These are phyloP conservation scores for Globisporangium irregulare DNA, from an alignment of 352 stramenopile genomes.

Conservation along the genomic window DNA sequence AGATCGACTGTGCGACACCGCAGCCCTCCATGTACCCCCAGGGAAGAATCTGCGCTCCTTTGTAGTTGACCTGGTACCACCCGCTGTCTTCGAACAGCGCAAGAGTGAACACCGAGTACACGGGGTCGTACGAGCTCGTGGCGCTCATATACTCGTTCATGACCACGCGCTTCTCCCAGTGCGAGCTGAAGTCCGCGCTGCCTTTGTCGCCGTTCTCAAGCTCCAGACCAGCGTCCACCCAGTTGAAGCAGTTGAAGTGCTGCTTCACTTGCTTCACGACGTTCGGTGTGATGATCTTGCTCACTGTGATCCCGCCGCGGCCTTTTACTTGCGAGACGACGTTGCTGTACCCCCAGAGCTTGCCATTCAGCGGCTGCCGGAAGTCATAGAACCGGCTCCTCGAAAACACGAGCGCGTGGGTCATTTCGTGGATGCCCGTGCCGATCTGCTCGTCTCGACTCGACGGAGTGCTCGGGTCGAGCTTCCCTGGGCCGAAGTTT, in stretches of 20 bases:
- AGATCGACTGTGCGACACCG: conserved; percentile 49
- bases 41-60: conserved; percentile 47
- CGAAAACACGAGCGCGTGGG: conserved; percentile 79
- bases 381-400: conserved; percentile 56
- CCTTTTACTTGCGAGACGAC: conserved; percentile 48
- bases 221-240: conserved; percentile 55
- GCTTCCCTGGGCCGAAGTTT: conserved; percentile 66
- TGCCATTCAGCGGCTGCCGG: conserved; percentile 56
- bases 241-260: conserved; percentile 77
- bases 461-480: conserved; percentile 45
- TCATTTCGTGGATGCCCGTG: conserved; percentile 81
- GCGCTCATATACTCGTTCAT: conserved; percentile 87
- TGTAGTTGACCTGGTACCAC: conserved; percentile 77
- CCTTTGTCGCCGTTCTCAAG: conserved; percentile 72
- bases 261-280: conserved; percentile 64
- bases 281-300: conserved; percentile 73
- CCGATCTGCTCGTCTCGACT: conserved; percentile 61
- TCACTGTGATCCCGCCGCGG: conserved; percentile 49
- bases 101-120: conserved; percentile 71
- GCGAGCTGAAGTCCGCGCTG: conserved; percentile 57
- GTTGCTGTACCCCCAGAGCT: conserved; percentile 59
- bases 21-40: conserved; percentile 81
- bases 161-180: conserved; percentile 82
- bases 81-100: conserved; percentile 80
- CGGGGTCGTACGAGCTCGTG: conserved; percentile 66